These are phyloP conservation scores for Nannochloropsis oceanica DNA, from an alignment of 108 stramenopile species.

Conservation along the genomic window DNA sequence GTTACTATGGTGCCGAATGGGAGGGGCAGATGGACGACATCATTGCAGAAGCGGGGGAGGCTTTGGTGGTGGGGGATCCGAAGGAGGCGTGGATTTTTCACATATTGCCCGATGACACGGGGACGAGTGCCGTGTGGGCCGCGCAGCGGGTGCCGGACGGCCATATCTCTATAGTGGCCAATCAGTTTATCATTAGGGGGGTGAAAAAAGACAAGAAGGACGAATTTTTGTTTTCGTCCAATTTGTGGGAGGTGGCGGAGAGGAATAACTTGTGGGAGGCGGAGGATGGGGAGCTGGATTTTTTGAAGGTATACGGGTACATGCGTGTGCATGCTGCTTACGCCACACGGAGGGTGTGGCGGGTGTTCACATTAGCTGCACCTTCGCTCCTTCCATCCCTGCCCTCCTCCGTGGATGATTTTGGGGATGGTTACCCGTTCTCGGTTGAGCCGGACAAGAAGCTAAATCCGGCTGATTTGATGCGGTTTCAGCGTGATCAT, in stretches of 20 bases:
- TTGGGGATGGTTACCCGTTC: conserved; percentile 52
- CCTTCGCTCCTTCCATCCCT: conserved; percentile 19
- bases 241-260: conserved; percentile 49
- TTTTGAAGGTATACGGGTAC: conserved; percentile 3
- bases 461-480: conserved; percentile 33
- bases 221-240: conserved; percentile 48
- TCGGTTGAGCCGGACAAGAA: conserved; percentile 35
- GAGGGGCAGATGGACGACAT: neutral
- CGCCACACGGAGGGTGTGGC: conserved; percentile 40
- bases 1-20: conserved; percentile 61
- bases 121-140: conserved; percentile 56
- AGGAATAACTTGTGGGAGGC: conserved; percentile 38
- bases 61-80: conserved; percentile 49
- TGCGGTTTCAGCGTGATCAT: conserved; percentile 47
- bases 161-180: conserved; percentile 56
- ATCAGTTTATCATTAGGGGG: conserved; percentile 50
- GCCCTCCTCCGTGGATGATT: conserved; percentile 28
- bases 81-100: conserved; percentile 66
- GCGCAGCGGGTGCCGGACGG: conserved; percentile 57
- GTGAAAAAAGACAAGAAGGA: conserved; percentile 45
- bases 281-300: conserved; percentile 36
- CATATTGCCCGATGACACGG: conserved; percentile 59
- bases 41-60: conserved; percentile 46
- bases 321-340: conserved; percentile 26
- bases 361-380: conserved; percentile 11